Base-by-base conservation (phyloP, 345 rosid species). In the Citropsis articulata region DNA sequence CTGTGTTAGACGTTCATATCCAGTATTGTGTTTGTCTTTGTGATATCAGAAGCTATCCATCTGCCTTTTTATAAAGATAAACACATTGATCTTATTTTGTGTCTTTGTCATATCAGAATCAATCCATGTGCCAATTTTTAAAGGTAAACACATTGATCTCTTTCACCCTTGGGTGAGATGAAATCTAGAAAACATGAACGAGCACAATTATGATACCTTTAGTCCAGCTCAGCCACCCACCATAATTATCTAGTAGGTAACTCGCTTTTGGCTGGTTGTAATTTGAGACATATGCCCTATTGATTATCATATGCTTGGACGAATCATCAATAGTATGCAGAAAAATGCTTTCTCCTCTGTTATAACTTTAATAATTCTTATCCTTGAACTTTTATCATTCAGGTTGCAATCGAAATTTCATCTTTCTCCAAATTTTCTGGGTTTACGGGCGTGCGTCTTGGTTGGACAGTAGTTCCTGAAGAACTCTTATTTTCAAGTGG, bases 341-440 rank as follows among this genome's bases (percentile, higher is more conserved):
- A 18, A 53, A 12, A 53, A 14, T 14, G 12, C 19, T 53, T 53
- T 53, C 57, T 53, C 5, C 57, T 53, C 14, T 2, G 21, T 53
- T 55, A 56, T 71, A 35, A 42, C 48, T 55, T 71, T 33, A 21
- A 21, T 13, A 53, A 12, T 53, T 50, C 57, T 42, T 40, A 31
- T 13, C 35, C 3, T 42, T 61, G 27, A 22, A 10, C 31, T 61
- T 27, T 28, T 64, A 35, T 71, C 42, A 55, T 72, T 45, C 79
- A 93, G 98, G 97, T 94, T 21, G 97, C 98, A 1, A 87, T 94
- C 75, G 98, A 94, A 79, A 67, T 92, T 45, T 92, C 96, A n/a
- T 92, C 98, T 7, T 92, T 92, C 83, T 92, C 97, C 63, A 94
- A 94, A 77, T 89, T 92, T 78, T 94, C 96, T 40, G 97, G 98